Evolutionary conservation across 176 grass and related monocot genomes (phyloP), one percentile per base, ranked within the genome.

Genomic region (Juncus inflexus): DNA sequence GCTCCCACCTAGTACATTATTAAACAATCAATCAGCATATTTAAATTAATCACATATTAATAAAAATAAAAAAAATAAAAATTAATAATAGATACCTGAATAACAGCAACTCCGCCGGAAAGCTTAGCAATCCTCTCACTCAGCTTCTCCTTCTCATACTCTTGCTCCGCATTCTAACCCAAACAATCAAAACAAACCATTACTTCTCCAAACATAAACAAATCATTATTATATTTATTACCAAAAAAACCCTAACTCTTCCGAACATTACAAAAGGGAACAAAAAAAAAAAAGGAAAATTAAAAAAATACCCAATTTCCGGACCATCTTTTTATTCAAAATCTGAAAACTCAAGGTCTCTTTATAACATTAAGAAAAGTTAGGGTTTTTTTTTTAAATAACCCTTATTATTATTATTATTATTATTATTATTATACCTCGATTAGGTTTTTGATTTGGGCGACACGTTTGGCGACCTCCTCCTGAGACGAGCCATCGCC

Each of bases 51-150:
- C 9, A 6, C 43, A 6, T 9, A 47, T 47, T 63, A 15, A 37
- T 47, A 52, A 11, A 47, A 47, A 28, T 28, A 5, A 47, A 0
- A 47, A 47, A 47, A 47, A 47, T 47, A 47, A 62, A 14, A 38
- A 28, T 0, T 12, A 66, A 16, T 53, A 13, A 9, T 10, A 7
- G 50, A 37, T 84, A 99, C 94, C 85, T 99, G 94, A 90, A 99
- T 92, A 49, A 99, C 94, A 80, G 89, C 89, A 83, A 99, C 94
- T 78, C 94, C 94, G 74, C 94, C 94, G 66, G 94, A 87, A 3
- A 99, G 89, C 65, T 99, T 99, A 4, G 94, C 94, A 69, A 99
- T 92, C 77, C 94, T 90, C 86, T 99, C 94, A 37, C 79, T 99
- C 42, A 99, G 88, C 3, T 99, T 99, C 69, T 99, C 94, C 85